Percentiles rank a stretch among this genome's conserved stretches.
These are phyloP conservation scores for Polychaeton citri DNA, from an alignment of 2,329 filamentous ascomycete species.

Conservation along the genomic window DNA sequence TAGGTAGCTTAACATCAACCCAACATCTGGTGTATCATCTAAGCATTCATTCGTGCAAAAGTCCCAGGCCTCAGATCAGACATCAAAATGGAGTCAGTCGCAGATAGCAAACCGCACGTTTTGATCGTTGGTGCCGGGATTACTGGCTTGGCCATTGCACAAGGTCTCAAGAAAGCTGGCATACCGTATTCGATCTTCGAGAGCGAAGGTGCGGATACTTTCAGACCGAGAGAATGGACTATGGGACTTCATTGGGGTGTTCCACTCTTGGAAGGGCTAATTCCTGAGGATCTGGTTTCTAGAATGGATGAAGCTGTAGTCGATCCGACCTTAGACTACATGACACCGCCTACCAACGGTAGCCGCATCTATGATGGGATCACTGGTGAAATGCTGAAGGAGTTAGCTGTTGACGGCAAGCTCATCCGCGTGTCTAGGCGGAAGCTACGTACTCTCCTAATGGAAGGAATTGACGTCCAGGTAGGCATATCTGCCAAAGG, in stretches of 20 bases:
- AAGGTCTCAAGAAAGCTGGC: conserved; percentile 7
- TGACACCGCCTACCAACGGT: conserved; percentile 4
- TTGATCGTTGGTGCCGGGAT: conserved; percentile 11
- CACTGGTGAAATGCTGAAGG: conserved; percentile 7
- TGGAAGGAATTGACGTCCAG: conserved; percentile 7
- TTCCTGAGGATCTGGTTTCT: conserved; percentile 6
- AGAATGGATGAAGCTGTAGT: conserved; percentile 9
- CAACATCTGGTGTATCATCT: too few relatives aligned
- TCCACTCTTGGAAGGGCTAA: conserved; percentile 4
- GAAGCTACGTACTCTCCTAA: conserved; percentile 7
- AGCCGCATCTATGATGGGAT: conserved; percentile 9
- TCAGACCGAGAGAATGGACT: conserved; percentile 9
- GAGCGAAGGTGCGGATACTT: conserved; percentile 5
- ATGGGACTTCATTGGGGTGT: conserved; percentile 9
- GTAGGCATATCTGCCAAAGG: conserved; percentile 3
- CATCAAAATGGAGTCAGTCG: not conserved
- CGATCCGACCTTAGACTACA: conserved; percentile 7
- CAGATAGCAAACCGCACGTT: conserved; percentile 2
- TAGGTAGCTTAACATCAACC: too few relatives aligned
- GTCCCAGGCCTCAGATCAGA: too few relatives aligned
- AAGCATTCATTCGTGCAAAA: too few relatives aligned
- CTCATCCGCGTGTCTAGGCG: conserved; percentile 7
- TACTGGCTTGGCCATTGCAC: conserved; percentile 9
- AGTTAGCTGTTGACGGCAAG: conserved; percentile 4
- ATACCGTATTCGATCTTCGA: conserved; percentile 9